Base-by-base conservation (phyloP, 305 asterid species). In the Solanum hybrid region DNA sequence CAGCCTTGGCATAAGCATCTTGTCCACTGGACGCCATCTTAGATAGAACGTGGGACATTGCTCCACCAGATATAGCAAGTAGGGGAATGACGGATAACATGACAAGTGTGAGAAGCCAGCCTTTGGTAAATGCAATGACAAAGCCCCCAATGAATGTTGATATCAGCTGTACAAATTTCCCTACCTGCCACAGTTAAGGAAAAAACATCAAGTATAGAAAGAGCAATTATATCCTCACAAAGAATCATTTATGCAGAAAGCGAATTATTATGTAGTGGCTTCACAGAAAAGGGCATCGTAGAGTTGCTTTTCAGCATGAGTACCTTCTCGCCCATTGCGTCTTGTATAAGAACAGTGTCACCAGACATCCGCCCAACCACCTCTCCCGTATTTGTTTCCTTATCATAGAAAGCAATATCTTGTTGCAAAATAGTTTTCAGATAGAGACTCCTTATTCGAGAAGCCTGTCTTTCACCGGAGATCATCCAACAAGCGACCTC, bases 401-500 rank as follows among this genome's bases (percentile, higher is more conserved):
- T 94, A 79, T 97, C 99, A 64, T 96, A 97, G 95, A 96, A 97
- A 24, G 97, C 93, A 13, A 97, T 93, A 79, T 97, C 99, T 88
- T 97, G 99, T 91, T 93, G 93, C 93, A 97, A 90, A 57, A 97
- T 96, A 1, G 98, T 95, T 87, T 90, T 94, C 10, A 97, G 92
- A 75, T 97, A 97, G 20, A 96, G 92, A 39, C 91, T 91, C 86
- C 99, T 92, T 11, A 97, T 96, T 51, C 98, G 89, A 3, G 96
- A 96, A 6, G 99, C 98, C 91, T 97, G 99, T 81, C 99, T 93
- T 93, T 97, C 99, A 64, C 99, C 99, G 0, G 98, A 94, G 87
- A 97, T 92, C 99, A 97, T 96, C 99, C 99, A 97, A 89, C 98
- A 96, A 5, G 98, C 82, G 90, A 97, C 95, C 98, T 97, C 99